phyloP scores from a whole-genome alignment of 768 basidiomycete genomes.

The Agaricus sinodeliciosus region DNA sequence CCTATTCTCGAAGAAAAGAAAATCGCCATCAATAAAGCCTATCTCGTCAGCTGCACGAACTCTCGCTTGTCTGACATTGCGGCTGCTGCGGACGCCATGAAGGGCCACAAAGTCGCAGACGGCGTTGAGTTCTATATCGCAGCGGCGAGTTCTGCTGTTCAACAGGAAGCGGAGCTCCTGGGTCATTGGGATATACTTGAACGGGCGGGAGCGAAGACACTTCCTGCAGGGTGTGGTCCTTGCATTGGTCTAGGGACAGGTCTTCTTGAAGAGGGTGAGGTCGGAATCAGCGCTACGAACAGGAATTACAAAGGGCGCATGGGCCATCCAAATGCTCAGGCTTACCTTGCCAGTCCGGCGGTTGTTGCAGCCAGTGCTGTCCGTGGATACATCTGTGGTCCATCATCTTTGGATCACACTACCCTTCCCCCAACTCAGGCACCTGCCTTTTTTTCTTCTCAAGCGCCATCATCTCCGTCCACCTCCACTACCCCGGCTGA shows the following conservation, averaged over 20 bases:
- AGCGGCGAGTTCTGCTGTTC: conserved; percentile 88
- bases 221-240: conserved; percentile 96
- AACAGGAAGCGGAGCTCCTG: conserved; percentile 76
- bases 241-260: conserved; percentile 96
- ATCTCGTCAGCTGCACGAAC: conserved; percentile 97
- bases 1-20: conserved; percentile 68
- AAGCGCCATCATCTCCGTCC: conserved; percentile 22
- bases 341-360: conserved; percentile 93
- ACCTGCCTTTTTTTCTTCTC: conserved; percentile 52
- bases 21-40: conserved; percentile 92
- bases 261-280: conserved; percentile 88
- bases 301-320: conserved; percentile 99
- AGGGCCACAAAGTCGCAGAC: conserved; percentile 71
- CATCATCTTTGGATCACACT: conserved; percentile 54
- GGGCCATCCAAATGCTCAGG: conserved; percentile 92
- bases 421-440: conserved; percentile 42
- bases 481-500: conserved; percentile 18
- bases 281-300: conserved; percentile 96
- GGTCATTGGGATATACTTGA: conserved; percentile 89
- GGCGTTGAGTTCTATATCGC: conserved; percentile 98
- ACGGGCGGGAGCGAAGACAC: conserved; percentile 82
- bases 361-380: conserved; percentile 96
- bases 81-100: conserved; percentile 85
- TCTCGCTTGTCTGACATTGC: conserved; percentile 93
- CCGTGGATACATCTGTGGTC: conserved; percentile 85